Percentiles rank a stretch among this genome's conserved stretches.
phyloP scores from a whole-genome alignment of 2,329 filamentous ascomycete genomes.

The Pseudogymnoascus sp. region DNA sequence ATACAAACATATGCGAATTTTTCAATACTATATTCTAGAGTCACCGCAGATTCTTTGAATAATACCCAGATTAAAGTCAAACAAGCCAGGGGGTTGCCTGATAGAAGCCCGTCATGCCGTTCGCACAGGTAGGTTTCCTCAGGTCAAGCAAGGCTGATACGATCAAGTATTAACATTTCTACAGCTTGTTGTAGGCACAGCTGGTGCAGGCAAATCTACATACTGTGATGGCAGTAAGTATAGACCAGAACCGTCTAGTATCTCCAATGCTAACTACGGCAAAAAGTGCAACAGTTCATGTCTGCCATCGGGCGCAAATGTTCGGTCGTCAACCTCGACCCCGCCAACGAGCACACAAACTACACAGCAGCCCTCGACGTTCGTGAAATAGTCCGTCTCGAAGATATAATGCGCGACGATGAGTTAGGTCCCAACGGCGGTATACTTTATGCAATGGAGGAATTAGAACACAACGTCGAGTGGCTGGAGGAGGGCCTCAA shows the following conservation, averaged over 20 bases:
- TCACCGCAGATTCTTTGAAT: neutral
- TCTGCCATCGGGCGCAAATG: constrained; percentile 90
- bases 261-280: constrained; percentile 14
- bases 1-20: neutral
- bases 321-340: constrained; percentile 93
- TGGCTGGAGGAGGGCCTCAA: constrained; percentile 82
- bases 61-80: neutral
- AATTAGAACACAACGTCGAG: constrained; percentile 87
- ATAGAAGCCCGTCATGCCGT: constrained; percentile 26
- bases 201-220: constrained; percentile 92
- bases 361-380: constrained; percentile 91
- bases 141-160: neutral
- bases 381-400: constrained; percentile 77
- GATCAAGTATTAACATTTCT: neutral
- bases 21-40: neutral
- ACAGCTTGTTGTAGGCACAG: constrained; percentile 87
- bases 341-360: constrained; percentile 86
- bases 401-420: constrained; percentile 92
- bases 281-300: constrained; percentile 88
- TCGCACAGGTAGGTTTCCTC: constrained; percentile 25
- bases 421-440: constrained; percentile 87
- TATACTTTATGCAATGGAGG: constrained; percentile 87
- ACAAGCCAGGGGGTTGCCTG: neutral
- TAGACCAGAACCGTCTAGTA: neutral
- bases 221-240: constrained; percentile 87